Percentiles rank a stretch among this genome's conserved stretches.
phyloP scores from a whole-genome alignment of 164 flowering plant species.

The Amborella trichopoda region DNA sequence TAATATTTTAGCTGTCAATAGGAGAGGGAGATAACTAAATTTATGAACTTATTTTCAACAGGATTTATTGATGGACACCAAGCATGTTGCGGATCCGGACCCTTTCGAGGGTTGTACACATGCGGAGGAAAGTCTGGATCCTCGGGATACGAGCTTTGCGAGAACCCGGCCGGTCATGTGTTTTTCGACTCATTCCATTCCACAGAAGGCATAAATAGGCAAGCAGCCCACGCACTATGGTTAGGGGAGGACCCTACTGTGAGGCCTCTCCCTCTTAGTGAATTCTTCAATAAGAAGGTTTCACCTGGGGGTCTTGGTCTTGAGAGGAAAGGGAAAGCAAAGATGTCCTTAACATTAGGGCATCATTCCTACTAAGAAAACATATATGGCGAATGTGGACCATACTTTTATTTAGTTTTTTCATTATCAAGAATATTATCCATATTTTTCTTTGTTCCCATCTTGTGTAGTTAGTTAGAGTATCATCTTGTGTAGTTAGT shows the following conservation, averaged over 20 bases:
- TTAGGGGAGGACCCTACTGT: not conserved
- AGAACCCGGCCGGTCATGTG: not conserved
- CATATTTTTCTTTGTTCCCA: too few species aligned
- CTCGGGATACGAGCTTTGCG: not conserved
- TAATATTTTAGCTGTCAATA: not conserved
- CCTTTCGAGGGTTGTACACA: not conserved
- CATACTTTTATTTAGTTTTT: too few species aligned
- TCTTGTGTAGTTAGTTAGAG: too few species aligned
- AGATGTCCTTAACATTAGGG: too few species aligned
- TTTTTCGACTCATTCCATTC: not conserved
- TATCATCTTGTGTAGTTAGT: too few species aligned
- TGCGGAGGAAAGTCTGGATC: not conserved
- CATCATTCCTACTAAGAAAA: too few species aligned
- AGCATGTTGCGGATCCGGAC: not conserved
- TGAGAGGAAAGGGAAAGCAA: too few species aligned
- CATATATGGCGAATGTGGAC: too few species aligned
- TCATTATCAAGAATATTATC: too few species aligned
- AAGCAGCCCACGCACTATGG: not conserved
- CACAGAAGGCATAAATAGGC: not conserved
- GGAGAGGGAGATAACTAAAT: not conserved
- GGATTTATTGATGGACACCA: not conserved
- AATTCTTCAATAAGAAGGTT: too few species aligned
- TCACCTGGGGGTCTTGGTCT: too few species aligned
- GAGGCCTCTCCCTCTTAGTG: not conserved
- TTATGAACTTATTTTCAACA: not conserved